Conservation (phyloP, 768 basidiomycete genomes). For the Kwoniella europaea region DNA sequence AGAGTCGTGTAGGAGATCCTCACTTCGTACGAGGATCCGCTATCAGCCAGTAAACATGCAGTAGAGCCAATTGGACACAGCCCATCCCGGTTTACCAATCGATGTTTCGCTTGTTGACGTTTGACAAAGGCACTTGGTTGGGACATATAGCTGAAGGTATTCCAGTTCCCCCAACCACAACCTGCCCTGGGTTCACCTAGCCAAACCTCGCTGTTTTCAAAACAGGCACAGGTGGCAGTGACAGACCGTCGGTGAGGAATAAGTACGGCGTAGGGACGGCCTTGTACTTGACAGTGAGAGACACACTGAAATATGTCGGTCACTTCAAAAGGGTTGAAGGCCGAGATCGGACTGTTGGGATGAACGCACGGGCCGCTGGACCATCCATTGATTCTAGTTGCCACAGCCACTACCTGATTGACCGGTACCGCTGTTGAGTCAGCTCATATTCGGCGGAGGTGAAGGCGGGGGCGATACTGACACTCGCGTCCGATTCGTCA, state of each 20-base stretch:
- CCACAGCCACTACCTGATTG: background rate
- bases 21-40: background rate
- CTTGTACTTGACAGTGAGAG: background rate
- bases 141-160: background rate
- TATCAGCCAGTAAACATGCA: background rate
- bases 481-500: background rate
- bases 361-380: background rate
- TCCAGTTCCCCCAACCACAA: background rate
- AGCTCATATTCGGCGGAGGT: background rate
- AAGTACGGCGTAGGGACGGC: background rate
- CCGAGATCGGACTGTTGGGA: background rate
- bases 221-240: background rate
- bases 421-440: background rate
- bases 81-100: background rate
- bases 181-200: background rate
- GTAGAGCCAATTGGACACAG: background rate
- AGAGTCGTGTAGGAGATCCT: background rate
- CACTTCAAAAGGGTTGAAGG: background rate
- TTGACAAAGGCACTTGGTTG: background rate
- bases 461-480: background rate
- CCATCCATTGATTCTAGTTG: background rate
- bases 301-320: background rate
- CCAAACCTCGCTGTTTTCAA: background rate
- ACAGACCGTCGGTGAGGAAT: background rate
- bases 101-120: background rate